These are phyloP conservation scores for Suillus variegatus DNA, from an alignment of 768 basidiomycete genomes.

Conservation along the genomic window DNA sequence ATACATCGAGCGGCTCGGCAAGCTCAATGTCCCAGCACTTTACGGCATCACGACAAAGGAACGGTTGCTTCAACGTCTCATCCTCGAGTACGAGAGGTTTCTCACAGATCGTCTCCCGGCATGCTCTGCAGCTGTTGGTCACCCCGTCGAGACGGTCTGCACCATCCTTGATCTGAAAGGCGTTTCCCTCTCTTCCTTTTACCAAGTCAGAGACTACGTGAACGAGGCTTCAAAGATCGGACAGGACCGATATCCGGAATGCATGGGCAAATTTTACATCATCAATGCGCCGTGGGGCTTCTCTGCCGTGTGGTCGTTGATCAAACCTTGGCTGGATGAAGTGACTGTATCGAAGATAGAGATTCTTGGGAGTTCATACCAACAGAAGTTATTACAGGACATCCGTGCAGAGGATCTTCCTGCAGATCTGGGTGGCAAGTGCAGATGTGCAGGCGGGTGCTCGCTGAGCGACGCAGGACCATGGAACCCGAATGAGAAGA, in stretches of 20 bases:
- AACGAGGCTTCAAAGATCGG: conserved; percentile 73
- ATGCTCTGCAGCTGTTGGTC: conserved; percentile 67
- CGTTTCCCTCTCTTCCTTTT: conserved; percentile 76
- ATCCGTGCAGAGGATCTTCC: conserved; percentile 86
- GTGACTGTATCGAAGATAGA: conserved; percentile 95
- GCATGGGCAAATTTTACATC: conserved; percentile 99
- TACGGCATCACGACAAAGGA: conserved; percentile 83
- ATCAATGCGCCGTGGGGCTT: conserved; percentile 97
- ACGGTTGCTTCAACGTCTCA: conserved; percentile 85
- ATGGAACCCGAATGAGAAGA: conserved; percentile 57
- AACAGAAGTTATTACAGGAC: conserved; percentile 75
- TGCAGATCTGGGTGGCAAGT: conserved; percentile 80
- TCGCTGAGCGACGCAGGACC: conserved; percentile 89
- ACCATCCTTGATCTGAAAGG: conserved; percentile 91
- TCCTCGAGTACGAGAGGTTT: conserved; percentile 93
- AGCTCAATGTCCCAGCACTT: conserved; percentile 83
- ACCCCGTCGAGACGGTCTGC: conserved; percentile 95
- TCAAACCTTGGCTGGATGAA: conserved; percentile 94
- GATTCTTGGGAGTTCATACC: conserved; percentile 75
- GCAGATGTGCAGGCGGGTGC: conserved; percentile 79
- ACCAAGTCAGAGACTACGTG: conserved; percentile 92
- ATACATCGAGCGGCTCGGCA: conserved; percentile 92
- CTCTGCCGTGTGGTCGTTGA: conserved; percentile 80
- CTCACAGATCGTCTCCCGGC: conserved; percentile 79
- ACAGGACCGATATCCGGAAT: conserved; percentile 90